Percentiles rank a stretch among this genome's conserved stretches.
These are phyloP conservation scores for Cutaneotrichosporon dermatis DNA, from an alignment of 1,284 basidiomycete species.

Conservation along the genomic window DNA sequence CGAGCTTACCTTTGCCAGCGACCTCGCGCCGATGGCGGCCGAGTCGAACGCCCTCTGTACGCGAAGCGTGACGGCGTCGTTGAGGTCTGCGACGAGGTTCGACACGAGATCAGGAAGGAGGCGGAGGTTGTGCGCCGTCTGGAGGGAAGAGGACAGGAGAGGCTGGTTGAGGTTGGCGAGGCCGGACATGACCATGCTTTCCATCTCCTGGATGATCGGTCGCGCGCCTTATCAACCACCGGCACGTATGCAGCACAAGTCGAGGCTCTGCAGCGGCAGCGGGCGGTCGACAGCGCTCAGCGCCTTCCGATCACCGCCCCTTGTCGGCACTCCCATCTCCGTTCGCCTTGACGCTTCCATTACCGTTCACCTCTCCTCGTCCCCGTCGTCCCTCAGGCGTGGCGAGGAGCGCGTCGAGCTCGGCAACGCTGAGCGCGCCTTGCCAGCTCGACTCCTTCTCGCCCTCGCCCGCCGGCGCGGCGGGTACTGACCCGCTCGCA, in stretches of 20 bases:
- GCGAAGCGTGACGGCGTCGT: conserved; percentile 73
- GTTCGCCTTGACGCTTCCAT: not conserved
- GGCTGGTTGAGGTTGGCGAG: conserved; percentile 74
- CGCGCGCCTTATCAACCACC: conserved; percentile 65
- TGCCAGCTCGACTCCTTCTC: conserved; percentile 78
- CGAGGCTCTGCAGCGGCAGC: conserved; percentile 59
- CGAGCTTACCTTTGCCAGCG: conserved; percentile 60
- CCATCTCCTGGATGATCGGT: conserved; percentile 77
- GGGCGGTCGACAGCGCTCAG: conserved; percentile 4
- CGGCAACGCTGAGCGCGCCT: conserved; percentile 82
- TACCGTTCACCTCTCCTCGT: not conserved
- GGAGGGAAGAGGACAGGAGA: conserved; percentile 80
- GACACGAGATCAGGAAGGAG: conserved; percentile 78
- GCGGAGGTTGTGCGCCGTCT: conserved; percentile 88
- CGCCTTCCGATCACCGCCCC: conserved; percentile 9
- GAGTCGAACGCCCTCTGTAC: conserved; percentile 81
- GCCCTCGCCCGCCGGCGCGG: conserved; percentile 46
- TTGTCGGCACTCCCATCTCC: not conserved
- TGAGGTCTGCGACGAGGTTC: conserved; percentile 72
- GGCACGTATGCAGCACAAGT: conserved; percentile 66
- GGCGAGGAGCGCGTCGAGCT: conserved; percentile 53
- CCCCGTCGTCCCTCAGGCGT: not conserved
- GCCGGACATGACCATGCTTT: conserved; percentile 74
- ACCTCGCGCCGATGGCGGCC: conserved; percentile 75
- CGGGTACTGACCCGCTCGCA: conserved; percentile 15